Evolutionary conservation across 1,139 yeast genomes (phyloP), one percentile per base, ranked within the genome.

Genomic region (Saccharomyces pastorianus): DNA sequence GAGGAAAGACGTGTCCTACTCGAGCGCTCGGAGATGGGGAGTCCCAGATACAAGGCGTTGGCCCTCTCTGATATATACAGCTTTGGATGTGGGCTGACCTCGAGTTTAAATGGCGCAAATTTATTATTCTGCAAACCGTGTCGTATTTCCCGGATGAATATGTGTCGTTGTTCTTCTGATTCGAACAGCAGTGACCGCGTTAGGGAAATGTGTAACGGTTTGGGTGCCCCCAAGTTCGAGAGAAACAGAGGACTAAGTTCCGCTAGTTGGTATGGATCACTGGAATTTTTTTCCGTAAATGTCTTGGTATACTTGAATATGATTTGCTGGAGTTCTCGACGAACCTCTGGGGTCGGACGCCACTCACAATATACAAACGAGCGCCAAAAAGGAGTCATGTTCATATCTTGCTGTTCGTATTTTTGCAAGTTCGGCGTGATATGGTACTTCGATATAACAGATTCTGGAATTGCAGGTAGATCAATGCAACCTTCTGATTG

Each of bases 151-250:
- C 42, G 46, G 50, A 52, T 51, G 20, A 60, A 56, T 29, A 26
- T 29, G 41, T 59, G 55, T 29, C 61, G 48, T 20, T 59, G 57
- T 14, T 32, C 42, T 17, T 55, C 55, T 46, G 50, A 44, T 13
- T 42, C 50, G 48, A 60, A 60, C 25, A 47, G 32, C 20, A 61
- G 38, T 20, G 53, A 49, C 7, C 59, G 52, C 5, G 61, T 53
- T 29, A 63, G 56, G 8, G 66, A 61, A 14, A 63, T 53, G 38
- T 63, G 66, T 41, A 63, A 51, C 14, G 65, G 61, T 41, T 53
- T 47, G 9, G 61, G 61, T 3, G 65, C 57, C 4, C 63, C 61
- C 34, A 63, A 48, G 17, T 62, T 48, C 32, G 63, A 61, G 17
- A 55, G 20, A 46, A 56, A 60, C 47, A 61, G 52, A 3, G 66